A percentile compares a stretch with the other conserved stretches of the same genome.
phyloP scores from a whole-genome alignment of 164 flowering plant species.

The Tinospora cordifolia region DNA sequence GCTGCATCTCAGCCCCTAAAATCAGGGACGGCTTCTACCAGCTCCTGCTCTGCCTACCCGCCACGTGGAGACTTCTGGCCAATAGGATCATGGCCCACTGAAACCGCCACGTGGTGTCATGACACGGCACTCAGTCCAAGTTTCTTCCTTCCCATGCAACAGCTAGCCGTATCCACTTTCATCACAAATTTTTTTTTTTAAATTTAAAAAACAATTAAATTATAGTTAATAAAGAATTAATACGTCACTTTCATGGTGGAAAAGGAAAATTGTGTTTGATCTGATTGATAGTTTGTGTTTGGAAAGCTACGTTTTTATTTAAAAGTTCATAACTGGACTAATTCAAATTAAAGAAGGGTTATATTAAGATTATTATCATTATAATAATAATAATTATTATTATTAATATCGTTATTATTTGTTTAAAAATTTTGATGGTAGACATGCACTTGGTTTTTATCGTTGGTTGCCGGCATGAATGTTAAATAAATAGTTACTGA shows the following conservation, averaged over 20 bases:
- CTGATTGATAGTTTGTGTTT: constrained; percentile 1
- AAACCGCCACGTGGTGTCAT: background rate
- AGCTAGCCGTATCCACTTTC: background rate
- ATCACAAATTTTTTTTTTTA: background rate
- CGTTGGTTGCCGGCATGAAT: background rate
- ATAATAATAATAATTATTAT: too few species aligned
- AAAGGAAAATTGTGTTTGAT: background rate
- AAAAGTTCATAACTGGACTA: too few species aligned
- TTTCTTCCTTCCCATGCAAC: background rate
- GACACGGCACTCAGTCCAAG: too few species aligned
- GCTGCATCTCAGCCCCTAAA: background rate
- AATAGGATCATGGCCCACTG: background rate
- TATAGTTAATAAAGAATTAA: background rate
- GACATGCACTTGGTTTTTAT: constrained; percentile 7
- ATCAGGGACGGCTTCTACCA: constrained; percentile 1
- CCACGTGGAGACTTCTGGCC: background rate
- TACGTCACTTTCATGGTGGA: background rate
- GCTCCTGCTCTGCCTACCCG: background rate
- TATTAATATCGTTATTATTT: background rate
- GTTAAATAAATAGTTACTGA: background rate
- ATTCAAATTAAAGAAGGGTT: background rate
- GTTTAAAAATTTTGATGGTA: background rate
- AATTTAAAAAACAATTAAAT: too few species aligned
- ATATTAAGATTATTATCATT: too few species aligned
- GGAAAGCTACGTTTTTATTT: background rate